Evolutionary conservation across 2,329 filamentous ascomycete genomes (phyloP), one percentile per base, ranked within the genome.

Genomic region (Blastomyces parvus): DNA sequence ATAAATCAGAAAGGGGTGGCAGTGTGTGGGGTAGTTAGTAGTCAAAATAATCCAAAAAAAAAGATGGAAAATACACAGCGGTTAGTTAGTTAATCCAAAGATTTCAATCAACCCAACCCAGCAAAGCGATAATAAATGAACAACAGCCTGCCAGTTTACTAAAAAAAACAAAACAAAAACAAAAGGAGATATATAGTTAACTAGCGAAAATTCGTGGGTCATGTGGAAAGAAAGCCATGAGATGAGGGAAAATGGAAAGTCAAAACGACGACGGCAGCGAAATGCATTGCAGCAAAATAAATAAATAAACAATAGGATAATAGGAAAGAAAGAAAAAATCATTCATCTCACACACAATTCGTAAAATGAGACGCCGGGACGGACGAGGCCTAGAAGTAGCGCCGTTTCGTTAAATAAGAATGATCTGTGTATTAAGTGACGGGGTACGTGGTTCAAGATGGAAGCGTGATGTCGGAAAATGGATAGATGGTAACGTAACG

Each of bases 301-400:
- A 48, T n/a, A n/a, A n/a, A n/a, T n/a, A n/a, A n/a, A n/a, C n/a
- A n/a, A n/a, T n/a, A n/a, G n/a, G n/a, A n/a, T n/a, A n/a, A n/a
- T n/a, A n/a, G n/a, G n/a, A n/a, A n/a, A n/a, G n/a, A 8, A 48
- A 56, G 58, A 52, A 61, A 48, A 40, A 46, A 25, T 40, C 33
- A 50, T 33, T n/a, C n/a, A n/a, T n/a, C n/a, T n/a, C 19, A 11
- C 58, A 61, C 17, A 22, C 14, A 30, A 48, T 22, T 38, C 53
- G 22, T 56, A 5, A 56, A 22, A 38, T 14, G 17, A 22, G 33
- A 22, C 30, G 30, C 38, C 53, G 22, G 33, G 13, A 53, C 13
- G 17, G 4, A 33, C n/a, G n/a, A 4, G 44, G 19, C n/a, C 7
- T n/a, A n/a, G n/a, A 48, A 48, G n/a, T n/a, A 13, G 50, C 27